Conservation (phyloP, 1,139 yeast genomes). For the Kurtzmaniella natalensis region DNA sequence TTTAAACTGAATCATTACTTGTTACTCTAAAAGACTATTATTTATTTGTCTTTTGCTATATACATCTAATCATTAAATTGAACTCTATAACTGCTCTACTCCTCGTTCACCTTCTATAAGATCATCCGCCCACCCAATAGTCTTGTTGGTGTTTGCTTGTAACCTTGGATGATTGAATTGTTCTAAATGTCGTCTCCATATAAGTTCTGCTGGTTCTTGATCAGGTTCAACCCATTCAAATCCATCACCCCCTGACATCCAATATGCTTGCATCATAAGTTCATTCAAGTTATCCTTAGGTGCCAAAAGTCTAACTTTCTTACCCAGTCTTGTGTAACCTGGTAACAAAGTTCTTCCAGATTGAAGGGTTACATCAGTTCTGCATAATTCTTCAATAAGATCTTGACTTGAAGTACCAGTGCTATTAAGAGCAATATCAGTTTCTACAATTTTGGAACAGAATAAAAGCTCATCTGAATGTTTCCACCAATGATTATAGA, state of each 20-base stretch:
- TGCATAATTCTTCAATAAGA: slow-evolving; percentile 36
- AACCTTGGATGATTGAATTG: slow-evolving; percentile 19
- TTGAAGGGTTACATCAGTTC: slow-evolving; percentile 22
- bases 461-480: slow-evolving; percentile 69
- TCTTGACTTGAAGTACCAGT: slow-evolving; percentile 34
- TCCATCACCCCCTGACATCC: slow-evolving; percentile 74
- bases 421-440: slow-evolving; percentile 50
- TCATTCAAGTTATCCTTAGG: slow-evolving; percentile 48
- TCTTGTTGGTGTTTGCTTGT: slow-evolving; percentile 14
- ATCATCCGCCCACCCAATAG: slow-evolving; percentile 35
- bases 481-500: slow-evolving; percentile 59
- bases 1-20: too few relatives aligned
- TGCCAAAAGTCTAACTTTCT: slow-evolving; percentile 36
- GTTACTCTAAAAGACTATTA: too few relatives aligned
- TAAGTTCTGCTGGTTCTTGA: slow-evolving; percentile 68
- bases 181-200: slow-evolving; percentile 45
- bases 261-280: slow-evolving; percentile 62
- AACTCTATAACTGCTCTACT: neutral
- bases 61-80: neutral
- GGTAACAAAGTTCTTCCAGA: slow-evolving; percentile 28
- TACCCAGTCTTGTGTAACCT: slow-evolving; percentile 34
- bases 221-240: slow-evolving; percentile 81
- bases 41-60: neutral
- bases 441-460: slow-evolving; percentile 61
- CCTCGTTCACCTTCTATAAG: slow-evolving; percentile 19